Percentiles rank a stretch among this genome's conserved stretches.
Evolutionary conservation across 129 eudicot species (phyloP).

Genomic region (Arctium lappa): DNA sequence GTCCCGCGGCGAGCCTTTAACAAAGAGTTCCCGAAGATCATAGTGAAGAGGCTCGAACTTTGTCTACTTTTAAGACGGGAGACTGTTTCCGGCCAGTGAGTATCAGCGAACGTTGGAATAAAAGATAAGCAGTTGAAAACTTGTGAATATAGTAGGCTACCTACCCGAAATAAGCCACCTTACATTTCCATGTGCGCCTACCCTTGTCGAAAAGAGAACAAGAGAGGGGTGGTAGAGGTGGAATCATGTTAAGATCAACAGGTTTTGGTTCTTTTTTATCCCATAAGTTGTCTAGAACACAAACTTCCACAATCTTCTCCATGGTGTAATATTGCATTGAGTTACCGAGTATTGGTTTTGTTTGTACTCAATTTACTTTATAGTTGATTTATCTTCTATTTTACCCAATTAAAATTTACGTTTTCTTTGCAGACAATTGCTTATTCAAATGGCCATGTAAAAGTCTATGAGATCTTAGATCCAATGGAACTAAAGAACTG

Average conservation of each 20-base stretch:
- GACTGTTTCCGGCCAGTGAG: too few relatives aligned
- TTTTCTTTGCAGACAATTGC: slow-evolving; percentile 57
- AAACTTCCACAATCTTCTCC: slow-evolving; percentile 4
- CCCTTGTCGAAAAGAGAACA: too few relatives aligned
- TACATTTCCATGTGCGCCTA: too few relatives aligned
- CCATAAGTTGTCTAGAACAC: background rate
- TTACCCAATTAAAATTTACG: background rate
- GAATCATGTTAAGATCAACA: background rate
- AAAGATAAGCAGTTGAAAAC: too few relatives aligned
- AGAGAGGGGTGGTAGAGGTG: background rate
- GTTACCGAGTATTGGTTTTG: background rate
- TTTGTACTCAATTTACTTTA: background rate
- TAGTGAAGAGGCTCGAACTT: too few relatives aligned
- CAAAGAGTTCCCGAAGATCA: too few relatives aligned
- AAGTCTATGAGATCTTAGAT: slow-evolving; percentile 81
- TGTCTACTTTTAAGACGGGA: too few relatives aligned
- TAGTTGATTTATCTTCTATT: background rate
- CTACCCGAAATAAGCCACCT: too few relatives aligned
- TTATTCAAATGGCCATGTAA: slow-evolving; percentile 73
- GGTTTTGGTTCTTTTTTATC: background rate
- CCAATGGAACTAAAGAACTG: slow-evolving; percentile 71
- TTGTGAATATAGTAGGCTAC: too few relatives aligned
- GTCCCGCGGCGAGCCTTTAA: too few relatives aligned
- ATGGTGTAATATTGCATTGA: background rate
- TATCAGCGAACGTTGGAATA: too few relatives aligned